A percentile compares a stretch with the other conserved stretches of the same genome.
Conservation (phyloP, 352 stramenopile species). For the Globisporangium camurandrum region DNA sequence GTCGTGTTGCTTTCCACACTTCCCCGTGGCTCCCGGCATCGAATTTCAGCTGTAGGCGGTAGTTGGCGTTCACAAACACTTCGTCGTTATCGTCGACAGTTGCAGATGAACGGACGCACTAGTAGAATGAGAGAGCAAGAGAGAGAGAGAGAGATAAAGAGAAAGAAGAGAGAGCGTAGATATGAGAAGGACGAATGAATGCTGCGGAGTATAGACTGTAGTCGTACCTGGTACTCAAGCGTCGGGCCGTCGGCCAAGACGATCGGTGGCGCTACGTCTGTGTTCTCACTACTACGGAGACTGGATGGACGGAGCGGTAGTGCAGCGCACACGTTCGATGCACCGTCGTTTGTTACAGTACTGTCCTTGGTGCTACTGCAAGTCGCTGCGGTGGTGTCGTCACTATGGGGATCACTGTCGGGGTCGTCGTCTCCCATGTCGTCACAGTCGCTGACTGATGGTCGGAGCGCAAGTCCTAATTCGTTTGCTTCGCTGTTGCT, state of each 20-base stretch:
- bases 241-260: conserved; percentile 32
- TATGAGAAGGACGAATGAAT: too few relatives aligned
- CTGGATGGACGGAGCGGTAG: conserved; percentile 3
- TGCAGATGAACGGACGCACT: background rate
- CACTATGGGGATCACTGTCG: background rate
- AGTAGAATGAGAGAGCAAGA: background rate
- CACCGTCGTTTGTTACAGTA: background rate
- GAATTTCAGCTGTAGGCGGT: conserved; percentile 74
- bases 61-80: conserved; percentile 70
- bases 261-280: conserved; percentile 3
- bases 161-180: too few relatives aligned
- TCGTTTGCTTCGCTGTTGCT: background rate
- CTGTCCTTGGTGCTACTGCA: conserved; percentile 11
- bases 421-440: background rate
- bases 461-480: background rate
- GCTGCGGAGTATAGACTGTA: too few relatives aligned
- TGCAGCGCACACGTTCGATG: conserved; percentile 7
- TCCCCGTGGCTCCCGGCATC: conserved; percentile 80
- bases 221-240: conserved; percentile 57
- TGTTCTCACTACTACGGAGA: conserved; percentile 7
- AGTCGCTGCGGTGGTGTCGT: conserved; percentile 5
- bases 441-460: background rate
- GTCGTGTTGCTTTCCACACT: conserved; percentile 55
- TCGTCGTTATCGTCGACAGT: conserved; percentile 40
- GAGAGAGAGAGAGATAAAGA: background rate